Base-by-base conservation (phyloP, 345 rosid species). In the Aethionema arabicum region DNA sequence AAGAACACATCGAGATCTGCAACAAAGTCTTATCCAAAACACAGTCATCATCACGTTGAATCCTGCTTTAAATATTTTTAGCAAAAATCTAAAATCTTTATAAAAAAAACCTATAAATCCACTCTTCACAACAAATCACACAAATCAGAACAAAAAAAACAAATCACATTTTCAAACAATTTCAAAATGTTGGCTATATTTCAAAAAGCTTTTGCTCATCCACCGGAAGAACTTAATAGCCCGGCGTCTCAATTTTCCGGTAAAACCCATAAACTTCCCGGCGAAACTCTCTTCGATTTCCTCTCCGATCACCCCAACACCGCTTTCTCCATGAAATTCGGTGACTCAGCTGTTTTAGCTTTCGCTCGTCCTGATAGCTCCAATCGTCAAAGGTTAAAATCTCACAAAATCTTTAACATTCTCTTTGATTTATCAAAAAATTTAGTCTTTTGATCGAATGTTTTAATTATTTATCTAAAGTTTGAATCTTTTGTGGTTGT, bases 171-270 rank as follows among this genome's bases (percentile, higher is more conserved):
- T 37, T 37, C 14, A 49, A 11, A 15, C 11, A 15, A 5, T 7
- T 39, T 0, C 35, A 67, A 57, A 21, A 92, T 90, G 97, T 79
- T 93, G 95, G 99, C 99, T 11, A 83, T 92, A 48, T 92, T 92
- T 56, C 96, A 84, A 50, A 79, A 85, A 52, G 73, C 85, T 2
- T 80, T 79, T 60, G 97, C 83, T 42, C 77, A 92, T 60, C 95
- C 98, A 11, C 98, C 97, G 6, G 86, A 84, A 59, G 98, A 92
- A 83, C 91, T 92, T 9, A 77, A 87, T 60, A 87, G 97, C 61
- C 98, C 98, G 32, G 86, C 89, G 16, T 81, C 97, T 33, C 72
- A 70, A 12, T 32, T 62, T 16, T 59, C 77, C 52, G 61, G 82
- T 0, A 74, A 57, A 62, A 74, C 51, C 53, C 85, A 88, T 8